A percentile compares a stretch with the other conserved stretches of the same genome.
Evolutionary conservation across 2,329 filamentous ascomycete genomes (phyloP).

Genomic region (Dichotomopilus funicola): DNA sequence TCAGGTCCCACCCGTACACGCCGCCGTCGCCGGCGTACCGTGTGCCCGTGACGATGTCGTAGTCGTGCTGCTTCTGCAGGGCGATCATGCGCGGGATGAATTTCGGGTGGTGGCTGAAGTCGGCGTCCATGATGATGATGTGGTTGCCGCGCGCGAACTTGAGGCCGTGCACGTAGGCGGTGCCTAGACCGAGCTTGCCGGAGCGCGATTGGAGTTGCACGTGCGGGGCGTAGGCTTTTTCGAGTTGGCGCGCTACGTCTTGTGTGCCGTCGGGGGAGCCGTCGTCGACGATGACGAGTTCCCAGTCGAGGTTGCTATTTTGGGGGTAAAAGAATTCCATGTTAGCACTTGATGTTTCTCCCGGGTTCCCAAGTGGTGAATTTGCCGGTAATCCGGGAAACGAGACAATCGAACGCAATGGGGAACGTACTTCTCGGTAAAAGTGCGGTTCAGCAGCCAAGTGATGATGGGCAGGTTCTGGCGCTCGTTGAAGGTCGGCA

Average conservation of each 20-base stretch:
- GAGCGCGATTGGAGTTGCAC: conserved; percentile 80
- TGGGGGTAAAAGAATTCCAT: neutral
- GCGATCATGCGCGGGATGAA: conserved; percentile 94
- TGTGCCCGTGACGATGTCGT: conserved; percentile 96
- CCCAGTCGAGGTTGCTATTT: conserved; percentile 82
- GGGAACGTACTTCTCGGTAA: conserved; percentile 70
- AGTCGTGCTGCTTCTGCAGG: conserved; percentile 67
- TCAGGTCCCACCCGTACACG: conserved; percentile 94
- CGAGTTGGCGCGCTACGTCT: conserved; percentile 81
- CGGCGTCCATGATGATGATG: conserved; percentile 99
- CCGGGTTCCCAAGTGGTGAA: neutral
- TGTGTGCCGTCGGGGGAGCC: conserved; percentile 94
- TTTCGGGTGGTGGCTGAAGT: conserved; percentile 98
- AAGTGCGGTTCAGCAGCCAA: conserved; percentile 89
- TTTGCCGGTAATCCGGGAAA: neutral
- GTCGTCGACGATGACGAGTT: conserved; percentile 97
- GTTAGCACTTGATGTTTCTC: neutral
- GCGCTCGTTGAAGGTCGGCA: conserved; percentile 98
- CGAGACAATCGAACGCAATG: neutral
- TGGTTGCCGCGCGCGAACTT: conserved; percentile 88
- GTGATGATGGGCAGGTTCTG: conserved; percentile 92
- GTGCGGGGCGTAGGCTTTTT: conserved; percentile 73
- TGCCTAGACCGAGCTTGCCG: conserved; percentile 95
- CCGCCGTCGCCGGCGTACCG: conserved; percentile 85
- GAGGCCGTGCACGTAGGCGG: conserved; percentile 90